Evolutionary conservation across 371 early-diverging fungal genomes (phyloP).

Genomic region (Chytridium lagenaria): DNA sequence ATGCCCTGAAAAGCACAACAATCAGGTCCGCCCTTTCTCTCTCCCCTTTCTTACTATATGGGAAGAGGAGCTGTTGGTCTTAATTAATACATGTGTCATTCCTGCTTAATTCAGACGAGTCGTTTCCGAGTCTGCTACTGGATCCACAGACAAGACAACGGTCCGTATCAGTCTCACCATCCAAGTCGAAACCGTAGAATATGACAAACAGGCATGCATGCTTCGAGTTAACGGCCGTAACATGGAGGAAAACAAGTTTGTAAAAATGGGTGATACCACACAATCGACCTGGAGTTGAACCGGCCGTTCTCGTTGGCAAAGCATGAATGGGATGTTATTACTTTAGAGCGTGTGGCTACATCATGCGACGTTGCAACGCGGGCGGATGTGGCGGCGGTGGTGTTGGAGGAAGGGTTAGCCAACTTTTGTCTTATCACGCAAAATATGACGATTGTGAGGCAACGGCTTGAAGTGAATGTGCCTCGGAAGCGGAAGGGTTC

Average conservation of each 20-base stretch:
- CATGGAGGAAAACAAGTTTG: slow-evolving; percentile 82
- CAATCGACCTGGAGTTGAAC: slow-evolving; percentile 91
- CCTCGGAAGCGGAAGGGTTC: slow-evolving; percentile 93
- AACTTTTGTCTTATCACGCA: slow-evolving; percentile 92
- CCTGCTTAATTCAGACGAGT: slow-evolving; percentile 69
- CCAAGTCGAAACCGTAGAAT: slow-evolving; percentile 83
- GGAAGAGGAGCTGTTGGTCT: no score
- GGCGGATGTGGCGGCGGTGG: slow-evolving; percentile 94
- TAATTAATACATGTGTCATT: no score
- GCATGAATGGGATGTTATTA: slow-evolving; percentile 91
- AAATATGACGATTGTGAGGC: slow-evolving; percentile 93
- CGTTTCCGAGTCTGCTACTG: slow-evolving; percentile 83
- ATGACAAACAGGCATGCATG: slow-evolving; percentile 84
- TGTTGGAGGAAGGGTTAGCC: slow-evolving; percentile 95
- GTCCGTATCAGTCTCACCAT: slow-evolving; percentile 83
- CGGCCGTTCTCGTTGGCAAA: slow-evolving; percentile 87
- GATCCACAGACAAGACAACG: slow-evolving; percentile 86
- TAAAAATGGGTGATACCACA: slow-evolving; percentile 96
- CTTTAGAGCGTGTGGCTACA: slow-evolving; percentile 84
- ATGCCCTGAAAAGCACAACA: slow-evolving; percentile 85
- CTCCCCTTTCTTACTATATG: no score
- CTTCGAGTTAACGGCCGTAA: slow-evolving; percentile 91
- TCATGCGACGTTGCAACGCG: slow-evolving; percentile 90
- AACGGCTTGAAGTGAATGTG: slow-evolving; percentile 88
- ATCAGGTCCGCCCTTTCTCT: slow-evolving; percentile 79